A percentile compares a stretch with the other conserved stretches of the same genome.
Evolutionary conservation across 106 monocot species (phyloP).

Genomic region (Alisma plantagoaquatica): DNA sequence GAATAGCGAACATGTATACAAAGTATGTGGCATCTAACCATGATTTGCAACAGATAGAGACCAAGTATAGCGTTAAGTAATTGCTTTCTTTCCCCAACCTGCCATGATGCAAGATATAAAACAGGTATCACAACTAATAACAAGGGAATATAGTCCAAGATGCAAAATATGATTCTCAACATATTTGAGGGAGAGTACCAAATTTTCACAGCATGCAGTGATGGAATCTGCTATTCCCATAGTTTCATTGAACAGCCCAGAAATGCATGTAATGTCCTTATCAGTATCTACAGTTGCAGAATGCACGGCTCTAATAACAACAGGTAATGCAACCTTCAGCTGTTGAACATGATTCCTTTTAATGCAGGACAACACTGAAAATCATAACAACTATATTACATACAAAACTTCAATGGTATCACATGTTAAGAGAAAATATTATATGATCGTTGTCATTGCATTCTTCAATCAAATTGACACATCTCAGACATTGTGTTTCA

Average conservation of each 20-base stretch:
- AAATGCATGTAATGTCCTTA: constrained; percentile 26
- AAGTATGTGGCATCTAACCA: constrained; percentile 31
- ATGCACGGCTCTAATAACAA: constrained; percentile 45
- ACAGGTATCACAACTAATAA: too few species aligned
- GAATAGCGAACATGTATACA: too few species aligned
- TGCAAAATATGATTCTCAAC: not conserved
- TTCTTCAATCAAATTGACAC: too few species aligned
- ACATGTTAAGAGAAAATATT: too few species aligned
- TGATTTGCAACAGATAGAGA: constrained; percentile 63
- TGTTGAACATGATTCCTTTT: constrained; percentile 76
- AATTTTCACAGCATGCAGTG: constrained; percentile 47
- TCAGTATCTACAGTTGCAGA: constrained; percentile 29
- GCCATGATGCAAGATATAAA: not conserved
- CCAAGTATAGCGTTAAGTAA: constrained; percentile 71
- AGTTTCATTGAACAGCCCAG: constrained; percentile 31
- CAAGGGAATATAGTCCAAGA: not conserved
- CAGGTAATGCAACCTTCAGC: constrained; percentile 65
- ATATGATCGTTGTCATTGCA: too few species aligned
- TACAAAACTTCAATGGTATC: too few species aligned
- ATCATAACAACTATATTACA: too few species aligned
- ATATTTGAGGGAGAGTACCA: constrained; percentile 36
- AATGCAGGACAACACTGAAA: constrained; percentile 50
- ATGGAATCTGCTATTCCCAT: constrained; percentile 52
- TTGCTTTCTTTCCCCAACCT: constrained; percentile 47
- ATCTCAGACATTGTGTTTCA: too few species aligned